Evolutionary conservation across 169 alveolate genomes (phyloP).

Genomic region (Theileria parva): DNA sequence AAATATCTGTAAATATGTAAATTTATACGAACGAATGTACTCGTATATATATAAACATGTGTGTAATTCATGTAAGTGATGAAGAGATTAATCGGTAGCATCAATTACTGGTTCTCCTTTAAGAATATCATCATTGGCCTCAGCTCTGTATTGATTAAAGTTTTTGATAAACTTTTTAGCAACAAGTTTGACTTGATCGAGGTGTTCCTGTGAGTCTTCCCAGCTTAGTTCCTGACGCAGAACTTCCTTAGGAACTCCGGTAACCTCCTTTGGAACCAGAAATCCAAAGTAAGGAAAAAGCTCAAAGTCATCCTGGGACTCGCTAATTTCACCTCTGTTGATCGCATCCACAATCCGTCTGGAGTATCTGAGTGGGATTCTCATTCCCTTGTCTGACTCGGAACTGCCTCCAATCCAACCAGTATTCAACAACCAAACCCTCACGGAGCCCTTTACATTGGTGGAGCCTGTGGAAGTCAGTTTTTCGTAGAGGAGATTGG

Average conservation of each 20-base stretch:
- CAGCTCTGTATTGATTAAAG: constrained; percentile 61
- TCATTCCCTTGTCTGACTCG: constrained; percentile 85
- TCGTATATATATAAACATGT: not conserved
- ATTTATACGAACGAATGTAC: too few relatives aligned
- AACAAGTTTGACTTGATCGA: constrained; percentile 65
- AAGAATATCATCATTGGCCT: constrained; percentile 9
- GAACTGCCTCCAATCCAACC: constrained; percentile 94
- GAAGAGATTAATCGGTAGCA: not conserved
- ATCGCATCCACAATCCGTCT: constrained; percentile 90
- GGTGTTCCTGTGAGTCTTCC: constrained; percentile 83
- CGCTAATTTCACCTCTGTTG: constrained; percentile 78
- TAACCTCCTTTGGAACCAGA: constrained; percentile 76
- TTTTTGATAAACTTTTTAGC: constrained; percentile 83
- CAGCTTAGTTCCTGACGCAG: constrained; percentile 85
- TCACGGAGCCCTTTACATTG: not conserved
- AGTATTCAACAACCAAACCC: constrained; percentile 91
- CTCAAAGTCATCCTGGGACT: constrained; percentile 63
- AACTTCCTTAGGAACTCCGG: constrained; percentile 84
- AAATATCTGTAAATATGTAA: too few relatives aligned
- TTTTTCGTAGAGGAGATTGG: constrained; percentile 77
- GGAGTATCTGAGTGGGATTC: constrained; percentile 88
- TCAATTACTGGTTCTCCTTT: constrained; percentile 16
- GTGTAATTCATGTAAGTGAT: not conserved
- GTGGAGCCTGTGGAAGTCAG: constrained; percentile 14
- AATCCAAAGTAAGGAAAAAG: constrained; percentile 84